A percentile compares a stretch with the other conserved stretches of the same genome.
Conservation (phyloP, 2,329 filamentous ascomycete species). For the Peltaster fructicola region DNA sequence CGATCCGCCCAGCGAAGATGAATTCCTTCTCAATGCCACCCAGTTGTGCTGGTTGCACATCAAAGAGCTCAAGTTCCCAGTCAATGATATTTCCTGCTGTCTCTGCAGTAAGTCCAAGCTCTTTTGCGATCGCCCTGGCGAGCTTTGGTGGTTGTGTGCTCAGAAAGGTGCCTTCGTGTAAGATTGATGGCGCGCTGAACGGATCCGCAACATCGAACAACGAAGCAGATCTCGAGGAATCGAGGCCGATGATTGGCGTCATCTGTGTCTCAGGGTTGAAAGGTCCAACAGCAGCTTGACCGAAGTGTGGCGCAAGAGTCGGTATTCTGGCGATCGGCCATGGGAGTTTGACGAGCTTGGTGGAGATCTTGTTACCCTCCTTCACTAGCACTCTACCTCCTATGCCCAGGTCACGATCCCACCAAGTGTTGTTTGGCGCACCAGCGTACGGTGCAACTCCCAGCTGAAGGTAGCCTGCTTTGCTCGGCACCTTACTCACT, state of each 20-base stretch:
- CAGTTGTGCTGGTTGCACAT: slow-evolving; percentile 67
- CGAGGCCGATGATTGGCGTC: slow-evolving; percentile 82
- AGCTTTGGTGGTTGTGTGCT: slow-evolving; percentile 71
- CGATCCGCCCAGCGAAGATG: slow-evolving; percentile 86
- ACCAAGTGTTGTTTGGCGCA: slow-evolving; percentile 78
- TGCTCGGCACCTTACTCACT: slow-evolving; percentile 65
- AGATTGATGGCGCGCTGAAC: slow-evolving; percentile 19
- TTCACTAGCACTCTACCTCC: slow-evolving; percentile 77
- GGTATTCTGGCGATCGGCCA: slow-evolving; percentile 91
- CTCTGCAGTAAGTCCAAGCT: slow-evolving; percentile 52
- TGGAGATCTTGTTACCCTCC: slow-evolving; percentile 60
- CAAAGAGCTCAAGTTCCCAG: slow-evolving; percentile 94
- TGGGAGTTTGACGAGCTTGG: slow-evolving; percentile 72
- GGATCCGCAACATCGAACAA: slow-evolving; percentile 15
- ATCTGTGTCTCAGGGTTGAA: slow-evolving; percentile 85
- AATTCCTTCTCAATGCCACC: slow-evolving; percentile 81
- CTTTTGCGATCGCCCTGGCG: slow-evolving; percentile 61
- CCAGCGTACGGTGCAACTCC: slow-evolving; percentile 89
- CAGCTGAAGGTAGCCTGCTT: slow-evolving; percentile 72
- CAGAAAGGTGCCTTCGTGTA: slow-evolving; percentile 50
- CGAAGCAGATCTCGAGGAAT: slow-evolving; percentile 32
- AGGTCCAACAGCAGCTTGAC: slow-evolving; percentile 45
- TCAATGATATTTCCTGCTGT: slow-evolving; percentile 57
- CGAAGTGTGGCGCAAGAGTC: slow-evolving; percentile 87
- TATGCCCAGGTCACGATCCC: slow-evolving; percentile 85